Evolutionary conservation across 805 yeast species (phyloP), one percentile per base, ranked within the genome.

Genomic region (Cyberlindnera saturnus): DNA sequence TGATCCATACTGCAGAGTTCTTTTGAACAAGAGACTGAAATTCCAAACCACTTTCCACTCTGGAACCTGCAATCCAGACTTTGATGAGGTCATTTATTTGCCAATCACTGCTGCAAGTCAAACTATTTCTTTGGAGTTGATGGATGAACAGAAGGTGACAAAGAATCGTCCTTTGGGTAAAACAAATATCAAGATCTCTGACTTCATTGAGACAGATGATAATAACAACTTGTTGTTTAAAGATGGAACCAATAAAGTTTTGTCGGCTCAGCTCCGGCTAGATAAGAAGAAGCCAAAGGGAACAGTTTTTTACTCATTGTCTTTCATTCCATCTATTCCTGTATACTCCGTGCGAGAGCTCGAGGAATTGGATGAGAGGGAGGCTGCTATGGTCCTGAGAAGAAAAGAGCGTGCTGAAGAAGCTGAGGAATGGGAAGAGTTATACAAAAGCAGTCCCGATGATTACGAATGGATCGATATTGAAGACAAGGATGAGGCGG

Each of bases 1-100:
- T 53, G 90, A 86, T 62, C 93, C 95, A 5, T 85, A 83, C 53
- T 78, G 82, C 33, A 71, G 75, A 46, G 70, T 84, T 9, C 55
- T 75, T 32, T 61, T 77, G 45, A 79, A 81, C 54, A 84, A 83
- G 51, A 75, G 75, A 57, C 56, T 75, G 33, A 71, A 70, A 47
- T 82, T 73, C 42, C 71, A 68, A 48, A 79, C 93, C 3, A 57
- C 65, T 1, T 75, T 75, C 43, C 74, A 74, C 50, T 74, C 78
- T 11, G 71, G 76, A 39, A 70, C 79, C 2, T 57, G 70, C 30
- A 66, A 76, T 45, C 90, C 91, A 3, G 52, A 56, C n/a, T 86
- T 74, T 62, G 73, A 82, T 54, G 73, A 73, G 41, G 81, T 75
- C 6, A 65, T 69, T 32, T 85, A 74, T 57, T 56, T 84, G 39